phyloP scores from a whole-genome alignment of 345 rosid species.

The Eucalyptus pauciflora region DNA sequence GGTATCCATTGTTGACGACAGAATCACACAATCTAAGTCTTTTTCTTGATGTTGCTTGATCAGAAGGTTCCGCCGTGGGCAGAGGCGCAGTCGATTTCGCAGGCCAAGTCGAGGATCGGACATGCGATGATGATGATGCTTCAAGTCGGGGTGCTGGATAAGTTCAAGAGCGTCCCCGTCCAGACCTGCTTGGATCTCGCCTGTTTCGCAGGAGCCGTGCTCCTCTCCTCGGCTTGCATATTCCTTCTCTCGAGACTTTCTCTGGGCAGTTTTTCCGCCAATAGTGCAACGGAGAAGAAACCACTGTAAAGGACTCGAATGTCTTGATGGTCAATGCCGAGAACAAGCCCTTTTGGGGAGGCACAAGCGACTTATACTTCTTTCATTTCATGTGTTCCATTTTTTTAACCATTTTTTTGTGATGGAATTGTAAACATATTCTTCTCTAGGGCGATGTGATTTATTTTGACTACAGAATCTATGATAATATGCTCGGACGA shows the following conservation, averaged over 20 bases:
- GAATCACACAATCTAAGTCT: not conserved
- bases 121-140: slow-evolving; percentile 61
- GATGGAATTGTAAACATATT: not conserved
- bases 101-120: slow-evolving; percentile 59
- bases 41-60: not conserved
- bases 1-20: not conserved
- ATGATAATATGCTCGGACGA: not conserved
- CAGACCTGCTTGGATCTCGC: slow-evolving; percentile 48
- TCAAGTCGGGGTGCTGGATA: slow-evolving; percentile 63
- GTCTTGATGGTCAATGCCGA: not conserved
- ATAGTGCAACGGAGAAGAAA: not conserved
- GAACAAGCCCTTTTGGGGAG: not conserved
- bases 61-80: slow-evolving; percentile 47
- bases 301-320: not conserved
- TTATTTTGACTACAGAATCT: not conserved
- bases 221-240: slow-evolving; percentile 41
- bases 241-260: slow-evolving; percentile 55
- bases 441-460: not conserved
- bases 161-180: slow-evolving; percentile 41
- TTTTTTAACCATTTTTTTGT: not conserved
- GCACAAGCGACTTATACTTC: not conserved
- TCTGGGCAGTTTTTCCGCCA: not conserved
- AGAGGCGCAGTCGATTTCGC: slow-evolving; percentile 36
- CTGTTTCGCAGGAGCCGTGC: slow-evolving; percentile 52
- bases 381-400: not conserved